phyloP scores from a whole-genome alignment of 768 basidiomycete species.

The Saitozyma sp. region DNA sequence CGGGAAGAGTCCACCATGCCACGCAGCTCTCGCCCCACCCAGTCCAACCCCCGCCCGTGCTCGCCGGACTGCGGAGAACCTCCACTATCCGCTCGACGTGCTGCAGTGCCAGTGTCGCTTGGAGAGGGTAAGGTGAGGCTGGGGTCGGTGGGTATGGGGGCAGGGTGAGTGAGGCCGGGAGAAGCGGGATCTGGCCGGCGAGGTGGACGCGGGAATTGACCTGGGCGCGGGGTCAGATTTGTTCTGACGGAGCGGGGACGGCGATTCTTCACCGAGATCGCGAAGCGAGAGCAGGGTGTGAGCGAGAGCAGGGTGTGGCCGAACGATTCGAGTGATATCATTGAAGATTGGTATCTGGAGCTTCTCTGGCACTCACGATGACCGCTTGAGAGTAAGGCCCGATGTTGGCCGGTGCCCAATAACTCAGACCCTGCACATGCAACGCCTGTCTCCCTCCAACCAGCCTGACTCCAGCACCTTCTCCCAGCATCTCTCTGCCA shows the following conservation, averaged over 20 bases:
- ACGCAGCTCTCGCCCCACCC: constrained; percentile 67
- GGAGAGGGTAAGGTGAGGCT: constrained; percentile 57
- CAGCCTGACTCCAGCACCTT: constrained; percentile 35
- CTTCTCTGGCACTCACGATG: constrained; percentile 58
- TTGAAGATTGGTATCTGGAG: too few relatives aligned
- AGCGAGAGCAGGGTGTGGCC: too few relatives aligned
- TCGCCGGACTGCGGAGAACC: constrained; percentile 59
- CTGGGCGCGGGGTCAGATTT: constrained; percentile 42
- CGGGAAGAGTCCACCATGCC: constrained; percentile 63
- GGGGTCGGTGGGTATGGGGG: constrained; percentile 57
- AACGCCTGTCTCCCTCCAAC: constrained; percentile 63
- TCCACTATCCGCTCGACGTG: constrained; percentile 71
- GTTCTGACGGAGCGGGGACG: not conserved
- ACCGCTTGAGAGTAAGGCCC: constrained; percentile 97
- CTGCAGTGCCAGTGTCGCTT: constrained; percentile 75
- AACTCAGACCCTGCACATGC: constrained; percentile 93
- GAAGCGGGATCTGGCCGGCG: constrained; percentile 91
- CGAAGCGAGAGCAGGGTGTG: too few relatives aligned
- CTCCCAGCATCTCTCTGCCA: not conserved
- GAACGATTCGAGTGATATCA: too few relatives aligned
- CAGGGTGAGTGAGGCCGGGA: constrained; percentile 71
- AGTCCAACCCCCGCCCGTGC: constrained; percentile 62
- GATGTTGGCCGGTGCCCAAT: constrained; percentile 99
- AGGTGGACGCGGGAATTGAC: constrained; percentile 75
- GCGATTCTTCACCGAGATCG: too few relatives aligned